Percentiles rank a stretch among this genome's conserved stretches.
These are phyloP conservation scores for Chytriomyces hyalinus DNA, from an alignment of 192 early-diverging fungal species.

Conservation along the genomic window DNA sequence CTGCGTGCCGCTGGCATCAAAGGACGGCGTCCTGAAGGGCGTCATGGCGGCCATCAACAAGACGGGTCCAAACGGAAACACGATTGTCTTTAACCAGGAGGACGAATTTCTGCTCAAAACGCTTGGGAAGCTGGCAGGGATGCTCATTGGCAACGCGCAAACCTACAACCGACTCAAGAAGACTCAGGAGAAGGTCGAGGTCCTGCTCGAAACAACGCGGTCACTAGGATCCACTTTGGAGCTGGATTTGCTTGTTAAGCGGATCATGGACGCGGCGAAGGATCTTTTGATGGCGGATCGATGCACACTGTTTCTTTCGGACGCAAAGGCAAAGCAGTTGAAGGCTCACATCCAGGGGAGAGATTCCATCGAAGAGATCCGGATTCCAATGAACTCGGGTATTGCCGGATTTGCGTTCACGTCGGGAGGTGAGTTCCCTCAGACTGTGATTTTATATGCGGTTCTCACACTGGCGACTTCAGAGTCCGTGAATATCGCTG, in stretches of 20 bases:
- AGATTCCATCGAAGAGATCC: slow-evolving; percentile 50
- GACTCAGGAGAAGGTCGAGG: slow-evolving; percentile 58
- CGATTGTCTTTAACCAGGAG: slow-evolving; percentile 45
- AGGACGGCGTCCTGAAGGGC: slow-evolving; percentile 43
- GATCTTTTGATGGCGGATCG: slow-evolving; percentile 53
- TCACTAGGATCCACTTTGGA: slow-evolving; percentile 53
- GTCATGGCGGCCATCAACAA: slow-evolving; percentile 57
- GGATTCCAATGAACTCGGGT: slow-evolving; percentile 43
- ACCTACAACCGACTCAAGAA: slow-evolving; percentile 53
- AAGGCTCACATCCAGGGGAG: slow-evolving; percentile 49
- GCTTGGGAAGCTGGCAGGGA: slow-evolving; percentile 37
- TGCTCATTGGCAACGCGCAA: slow-evolving; percentile 47
- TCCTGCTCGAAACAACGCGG: slow-evolving; percentile 56
- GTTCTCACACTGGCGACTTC: background rate
- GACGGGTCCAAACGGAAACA: slow-evolving; percentile 30
- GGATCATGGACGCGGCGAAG: slow-evolving; percentile 59
- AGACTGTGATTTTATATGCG: background rate
- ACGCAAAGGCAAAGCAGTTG: slow-evolving; percentile 46
- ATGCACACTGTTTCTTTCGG: slow-evolving; percentile 54
- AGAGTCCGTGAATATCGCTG: slow-evolving; percentile 54
- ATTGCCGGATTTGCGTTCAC: slow-evolving; percentile 56
- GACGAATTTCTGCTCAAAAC: slow-evolving; percentile 49
- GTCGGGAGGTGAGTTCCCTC: slow-evolving; percentile 37
- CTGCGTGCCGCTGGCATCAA: slow-evolving; percentile 45
- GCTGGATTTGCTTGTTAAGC: slow-evolving; percentile 46